Evolutionary conservation across 768 basidiomycete genomes (phyloP).

Genomic region (Termitomyces sp.): DNA sequence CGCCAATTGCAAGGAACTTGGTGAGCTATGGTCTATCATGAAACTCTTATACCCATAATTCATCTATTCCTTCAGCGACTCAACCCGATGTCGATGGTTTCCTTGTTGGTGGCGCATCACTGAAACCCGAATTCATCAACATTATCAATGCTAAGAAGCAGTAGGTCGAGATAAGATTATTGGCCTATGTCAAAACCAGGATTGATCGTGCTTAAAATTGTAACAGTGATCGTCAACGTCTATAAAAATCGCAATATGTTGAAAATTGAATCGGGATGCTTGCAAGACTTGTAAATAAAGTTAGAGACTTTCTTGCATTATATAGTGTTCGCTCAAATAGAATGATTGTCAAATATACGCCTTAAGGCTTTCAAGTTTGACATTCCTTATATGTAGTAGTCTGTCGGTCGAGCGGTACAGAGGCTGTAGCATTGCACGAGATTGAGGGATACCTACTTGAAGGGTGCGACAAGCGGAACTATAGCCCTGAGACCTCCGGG

Average conservation of each 20-base stretch:
- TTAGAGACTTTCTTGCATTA: neutral
- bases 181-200: too few relatives aligned
- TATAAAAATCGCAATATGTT: neutral
- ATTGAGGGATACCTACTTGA: too few relatives aligned
- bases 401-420: too few relatives aligned
- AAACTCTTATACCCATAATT: neutral
- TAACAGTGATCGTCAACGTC: neutral
- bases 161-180: slow-evolving; percentile 1
- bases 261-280: neutral
- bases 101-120: slow-evolving; percentile 95
- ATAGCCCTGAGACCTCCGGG: too few relatives aligned
- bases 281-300: neutral
- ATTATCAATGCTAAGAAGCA: slow-evolving; percentile 68
- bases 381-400: neutral
- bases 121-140: slow-evolving; percentile 94
- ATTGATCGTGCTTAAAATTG: neutral
- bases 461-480: too few relatives aligned
- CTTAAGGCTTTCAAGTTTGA: neutral
- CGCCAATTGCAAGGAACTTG: slow-evolving; percentile 82
- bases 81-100: slow-evolving; percentile 93
- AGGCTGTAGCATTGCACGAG: too few relatives aligned
- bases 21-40: slow-evolving; percentile 38
- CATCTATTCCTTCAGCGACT: slow-evolving; percentile 39
- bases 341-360: too few relatives aligned
- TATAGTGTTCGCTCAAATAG: neutral